phyloP scores from a whole-genome alignment of 2,329 filamentous ascomycete species.

The Gaeumannomyces sp. region DNA sequence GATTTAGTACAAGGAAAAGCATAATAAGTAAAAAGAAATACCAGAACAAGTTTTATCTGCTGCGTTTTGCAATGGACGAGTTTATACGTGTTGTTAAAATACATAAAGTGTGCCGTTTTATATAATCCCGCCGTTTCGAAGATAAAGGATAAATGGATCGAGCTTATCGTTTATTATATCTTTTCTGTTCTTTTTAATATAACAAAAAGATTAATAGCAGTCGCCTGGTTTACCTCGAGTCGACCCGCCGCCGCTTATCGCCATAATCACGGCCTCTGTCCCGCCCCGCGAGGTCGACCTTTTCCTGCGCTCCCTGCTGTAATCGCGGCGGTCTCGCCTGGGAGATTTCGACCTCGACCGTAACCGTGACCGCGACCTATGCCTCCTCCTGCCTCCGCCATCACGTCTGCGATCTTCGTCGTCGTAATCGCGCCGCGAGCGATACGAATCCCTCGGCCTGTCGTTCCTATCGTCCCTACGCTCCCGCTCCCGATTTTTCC shows the following conservation, averaged over 20 bases:
- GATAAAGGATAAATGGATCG: too few species aligned
- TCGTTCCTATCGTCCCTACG: conserved; percentile 9
- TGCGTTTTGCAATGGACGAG: too few species aligned
- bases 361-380: conserved; percentile 25
- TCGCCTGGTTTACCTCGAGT: conserved; percentile 21
- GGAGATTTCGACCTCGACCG: conserved; percentile 44
- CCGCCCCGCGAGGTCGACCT: conserved; percentile 43
- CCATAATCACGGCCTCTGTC: conserved; percentile 45
- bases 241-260: conserved; percentile 56
- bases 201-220: background rate
- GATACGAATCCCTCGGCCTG: conserved; percentile 16
- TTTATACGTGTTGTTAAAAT: too few species aligned
- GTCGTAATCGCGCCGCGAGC: conserved; percentile 19
- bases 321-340: conserved; percentile 34
- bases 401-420: conserved; percentile 23
- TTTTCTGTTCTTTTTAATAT: background rate
- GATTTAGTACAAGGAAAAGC: conserved; percentile 47
- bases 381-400: conserved; percentile 22
- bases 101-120: background rate
- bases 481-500: background rate
- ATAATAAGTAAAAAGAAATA: too few species aligned
- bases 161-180: too few species aligned
- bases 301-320: conserved; percentile 46
- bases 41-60: too few species aligned
- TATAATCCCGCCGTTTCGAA: background rate